A percentile compares a stretch with the other conserved stretches of the same genome.
Conservation (phyloP, 1,284 basidiomycete genomes). For the Erythrobasidium hasegawianum region DNA sequence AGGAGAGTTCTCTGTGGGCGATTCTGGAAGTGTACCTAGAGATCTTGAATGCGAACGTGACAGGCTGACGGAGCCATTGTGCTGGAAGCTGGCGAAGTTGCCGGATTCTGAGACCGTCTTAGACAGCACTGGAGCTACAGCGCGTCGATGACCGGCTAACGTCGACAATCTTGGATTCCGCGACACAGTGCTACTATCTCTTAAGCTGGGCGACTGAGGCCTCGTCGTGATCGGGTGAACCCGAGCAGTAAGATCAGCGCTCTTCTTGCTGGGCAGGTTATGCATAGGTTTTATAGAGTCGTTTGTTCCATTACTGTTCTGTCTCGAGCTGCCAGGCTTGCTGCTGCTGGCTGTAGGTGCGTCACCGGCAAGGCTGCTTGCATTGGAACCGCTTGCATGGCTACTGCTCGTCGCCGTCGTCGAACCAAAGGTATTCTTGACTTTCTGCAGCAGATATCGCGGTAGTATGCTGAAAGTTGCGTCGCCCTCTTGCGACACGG, state of each 20-base stretch:
- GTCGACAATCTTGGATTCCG: slow-evolving; percentile 16
- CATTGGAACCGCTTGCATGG: not conserved
- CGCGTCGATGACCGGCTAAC: not conserved
- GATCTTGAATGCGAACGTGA: slow-evolving; percentile 31
- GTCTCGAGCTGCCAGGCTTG: slow-evolving; percentile 1
- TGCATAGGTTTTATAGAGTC: too few relatives aligned
- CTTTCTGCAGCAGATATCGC: slow-evolving; percentile 31
- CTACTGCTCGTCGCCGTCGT: slow-evolving; percentile 11
- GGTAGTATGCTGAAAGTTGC: slow-evolving; percentile 33
- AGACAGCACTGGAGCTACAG: slow-evolving; percentile 19
- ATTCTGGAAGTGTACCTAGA: slow-evolving; percentile 21
- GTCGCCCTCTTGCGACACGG: slow-evolving; percentile 13
- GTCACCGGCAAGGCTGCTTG: slow-evolving; percentile 1
- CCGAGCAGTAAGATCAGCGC: too few relatives aligned
- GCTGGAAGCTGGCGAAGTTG: slow-evolving; percentile 3
- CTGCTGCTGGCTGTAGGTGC: not conserved
- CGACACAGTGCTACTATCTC: slow-evolving; percentile 29
- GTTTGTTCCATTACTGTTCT: not conserved
- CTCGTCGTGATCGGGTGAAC: not conserved
- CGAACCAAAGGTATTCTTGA: slow-evolving; percentile 30
- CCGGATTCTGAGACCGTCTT: slow-evolving; percentile 11
- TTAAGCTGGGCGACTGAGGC: slow-evolving; percentile 9
- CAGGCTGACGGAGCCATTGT: not conserved
- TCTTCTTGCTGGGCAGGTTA: too few relatives aligned
- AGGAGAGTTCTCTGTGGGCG: slow-evolving; percentile 11